Percentiles rank a stretch among this genome's conserved stretches.
Conservation (phyloP, 2,329 filamentous ascomycete genomes). For the Cladosporium sp. region DNA sequence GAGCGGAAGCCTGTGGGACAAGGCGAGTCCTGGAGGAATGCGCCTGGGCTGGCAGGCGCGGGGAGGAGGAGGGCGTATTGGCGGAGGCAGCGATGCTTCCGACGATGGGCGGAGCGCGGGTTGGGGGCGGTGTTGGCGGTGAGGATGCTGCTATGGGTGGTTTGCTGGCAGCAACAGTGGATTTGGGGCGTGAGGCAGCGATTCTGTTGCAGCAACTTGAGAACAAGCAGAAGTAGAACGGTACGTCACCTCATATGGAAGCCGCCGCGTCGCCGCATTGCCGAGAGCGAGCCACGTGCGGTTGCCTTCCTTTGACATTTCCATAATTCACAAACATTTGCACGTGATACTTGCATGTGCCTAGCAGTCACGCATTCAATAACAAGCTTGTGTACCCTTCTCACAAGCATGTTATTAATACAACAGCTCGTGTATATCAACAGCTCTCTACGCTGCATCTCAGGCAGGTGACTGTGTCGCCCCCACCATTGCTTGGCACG, state of each 20-base stretch:
- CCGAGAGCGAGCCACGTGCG: conserved; percentile 9
- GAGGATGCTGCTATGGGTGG: background rate
- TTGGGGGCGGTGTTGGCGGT: background rate
- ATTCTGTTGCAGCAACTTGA: conserved; percentile 3
- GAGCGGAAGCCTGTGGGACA: conserved; percentile 8
- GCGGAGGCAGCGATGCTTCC: background rate
- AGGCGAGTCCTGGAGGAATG: conserved; percentile 1
- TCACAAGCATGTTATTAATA: background rate
- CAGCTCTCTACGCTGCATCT: background rate
- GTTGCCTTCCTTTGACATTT: background rate
- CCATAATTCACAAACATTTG: background rate
- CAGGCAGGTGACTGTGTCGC: background rate
- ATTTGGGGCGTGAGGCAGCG: background rate
- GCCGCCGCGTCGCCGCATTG: conserved; percentile 10
- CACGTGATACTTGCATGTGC: no score
- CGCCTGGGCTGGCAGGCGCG: conserved; percentile 4
- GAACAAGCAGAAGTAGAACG: conserved; percentile 1
- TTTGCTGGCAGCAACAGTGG: background rate
- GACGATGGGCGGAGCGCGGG: background rate
- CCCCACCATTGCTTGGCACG: conserved; percentile 6
- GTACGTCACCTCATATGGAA: conserved; percentile 5
- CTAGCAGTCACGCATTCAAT: no score
- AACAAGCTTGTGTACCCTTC: no score
- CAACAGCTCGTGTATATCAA: background rate
- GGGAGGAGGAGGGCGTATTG: background rate